Base-by-base conservation (phyloP, 129 eudicot genomes). In the Cynara cardunculus region DNA sequence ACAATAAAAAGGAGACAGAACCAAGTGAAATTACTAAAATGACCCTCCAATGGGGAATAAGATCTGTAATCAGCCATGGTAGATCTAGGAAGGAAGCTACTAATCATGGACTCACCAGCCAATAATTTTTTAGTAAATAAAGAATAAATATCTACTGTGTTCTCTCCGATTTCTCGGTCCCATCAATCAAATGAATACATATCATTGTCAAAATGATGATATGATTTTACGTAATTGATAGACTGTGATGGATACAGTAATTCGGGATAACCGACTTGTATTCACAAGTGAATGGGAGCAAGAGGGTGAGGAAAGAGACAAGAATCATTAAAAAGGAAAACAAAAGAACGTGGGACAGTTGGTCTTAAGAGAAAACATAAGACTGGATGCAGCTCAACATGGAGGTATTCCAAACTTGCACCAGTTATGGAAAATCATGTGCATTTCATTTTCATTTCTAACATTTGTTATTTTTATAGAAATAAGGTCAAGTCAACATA, bases 291-390 rank as follows among this genome's bases (percentile, higher is more conserved):
- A 41, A 41, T 11, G 4, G 16, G 0, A 41, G 53, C 53, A 41
- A 53, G 19, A 18, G 62, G 5, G 62, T 74, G 80, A 81, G 12
- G 77, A 74, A 73, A 81, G 66, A 74, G 80, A 74, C 80, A 81
- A 62, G 7, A 74, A 81, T 74, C 25, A 71, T 76, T 70, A 31
- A 75, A 46, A 39, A 76, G 21, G 4, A 77, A 83, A 83, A 83
- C 78, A 83, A 77, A 11, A 53, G 81, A 83, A 83, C 90, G 61
- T 90, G 87, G 91, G 83, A 81, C 84, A 84, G 90, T 89, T 86
- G 86, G 90, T 87, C 73, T 41, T 69, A 62, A 62, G 72, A 61
- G 37, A 67, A 66, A 59, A 76, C 72, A 61, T 76, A 71, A 81
- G 25, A 80, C 85, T 72, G 68, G 83, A 89, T 79, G 90, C 87